Conservation (phyloP, 257 asterid genomes). For the Gentiana straminea region DNA sequence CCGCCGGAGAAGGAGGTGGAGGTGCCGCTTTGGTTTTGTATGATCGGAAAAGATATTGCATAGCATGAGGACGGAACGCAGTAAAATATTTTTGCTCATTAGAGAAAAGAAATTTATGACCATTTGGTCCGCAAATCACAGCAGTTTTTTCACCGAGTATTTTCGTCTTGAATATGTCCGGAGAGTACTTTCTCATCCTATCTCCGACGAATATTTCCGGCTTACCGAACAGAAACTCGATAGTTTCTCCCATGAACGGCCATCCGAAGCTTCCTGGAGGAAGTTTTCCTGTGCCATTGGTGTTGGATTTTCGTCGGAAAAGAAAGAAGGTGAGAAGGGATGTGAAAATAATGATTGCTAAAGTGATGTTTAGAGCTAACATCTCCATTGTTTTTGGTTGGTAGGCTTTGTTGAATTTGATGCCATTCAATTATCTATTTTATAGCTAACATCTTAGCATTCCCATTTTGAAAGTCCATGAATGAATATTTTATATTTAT, state of each 20-base stretch:
- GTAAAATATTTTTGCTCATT: slow-evolving; percentile 54
- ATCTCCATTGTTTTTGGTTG: too few relatives aligned
- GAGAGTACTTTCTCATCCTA: slow-evolving; percentile 47
- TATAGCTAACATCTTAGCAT: too few relatives aligned
- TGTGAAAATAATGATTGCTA: too few relatives aligned
- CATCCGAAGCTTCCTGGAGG: slow-evolving; percentile 80
- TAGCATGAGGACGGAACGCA: slow-evolving; percentile 50
- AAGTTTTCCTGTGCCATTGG: slow-evolving; percentile 7
- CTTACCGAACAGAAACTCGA: slow-evolving; percentile 39
- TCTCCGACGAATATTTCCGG: slow-evolving; percentile 55
- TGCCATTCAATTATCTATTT: too few relatives aligned
- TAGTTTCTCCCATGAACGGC: slow-evolving; percentile 52
- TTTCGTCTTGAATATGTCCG: slow-evolving; percentile 48
- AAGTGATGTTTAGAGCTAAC: too few relatives aligned
- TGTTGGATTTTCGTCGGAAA: too few relatives aligned
- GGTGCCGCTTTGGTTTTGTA: slow-evolving; percentile 22
- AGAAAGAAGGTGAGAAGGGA: too few relatives aligned
- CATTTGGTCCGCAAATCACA: slow-evolving; percentile 60
- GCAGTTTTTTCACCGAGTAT: slow-evolving; percentile 69
- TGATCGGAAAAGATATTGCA: slow-evolving; percentile 50
- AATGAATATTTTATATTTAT: too few relatives aligned
- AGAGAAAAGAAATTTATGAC: slow-evolving; percentile 60
- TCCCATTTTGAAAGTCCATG: too few relatives aligned
- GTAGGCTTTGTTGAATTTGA: too few relatives aligned
- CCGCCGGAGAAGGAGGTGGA: slow-evolving; percentile 9